These are phyloP conservation scores for Beauveria bassiana DNA, from an alignment of 2,329 filamentous ascomycete species.

Conservation along the genomic window DNA sequence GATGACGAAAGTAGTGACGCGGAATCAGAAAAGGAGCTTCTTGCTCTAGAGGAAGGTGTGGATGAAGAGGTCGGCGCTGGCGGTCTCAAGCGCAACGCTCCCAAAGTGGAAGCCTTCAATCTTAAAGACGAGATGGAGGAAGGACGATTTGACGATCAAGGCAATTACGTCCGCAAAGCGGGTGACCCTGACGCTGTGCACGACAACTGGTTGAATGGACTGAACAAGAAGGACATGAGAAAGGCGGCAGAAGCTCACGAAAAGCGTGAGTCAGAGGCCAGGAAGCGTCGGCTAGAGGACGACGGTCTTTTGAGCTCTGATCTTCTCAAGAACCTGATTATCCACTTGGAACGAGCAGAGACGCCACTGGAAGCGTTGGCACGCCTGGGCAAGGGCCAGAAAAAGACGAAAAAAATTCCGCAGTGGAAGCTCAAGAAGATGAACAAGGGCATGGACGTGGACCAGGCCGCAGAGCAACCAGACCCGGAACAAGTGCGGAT, in stretches of 20 bases:
- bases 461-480: slow-evolving; percentile 57
- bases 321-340: slow-evolving; percentile 65
- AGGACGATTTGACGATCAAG: slow-evolving; percentile 80
- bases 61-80: slow-evolving; percentile 89
- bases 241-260: slow-evolving; percentile 81
- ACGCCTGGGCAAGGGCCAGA: slow-evolving; percentile 62
- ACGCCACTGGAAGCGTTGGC: slow-evolving; percentile 83
- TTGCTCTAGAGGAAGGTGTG: slow-evolving; percentile 65
- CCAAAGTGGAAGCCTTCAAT: slow-evolving; percentile 94
- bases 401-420: slow-evolving; percentile 51
- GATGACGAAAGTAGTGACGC: slow-evolving; percentile 51
- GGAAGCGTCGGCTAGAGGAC: slow-evolving; percentile 62
- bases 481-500: slow-evolving; percentile 63
- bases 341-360: slow-evolving; percentile 68
- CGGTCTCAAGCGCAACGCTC: slow-evolving; percentile 85
- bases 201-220: slow-evolving; percentile 84
- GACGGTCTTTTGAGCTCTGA: slow-evolving; percentile 69
- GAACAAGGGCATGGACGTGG: slow-evolving; percentile 55
- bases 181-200: slow-evolving; percentile 82
- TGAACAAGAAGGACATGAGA: slow-evolving; percentile 91
- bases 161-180: slow-evolving; percentile 88
- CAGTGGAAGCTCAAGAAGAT: slow-evolving; percentile 66
- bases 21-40: slow-evolving; percentile 61
- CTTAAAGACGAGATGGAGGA: slow-evolving; percentile 86
- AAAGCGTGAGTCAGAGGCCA: slow-evolving; percentile 69